Evolutionary conservation across 1,139 yeast genomes (phyloP).

Genomic region (Petasospora rhodanensis): DNA sequence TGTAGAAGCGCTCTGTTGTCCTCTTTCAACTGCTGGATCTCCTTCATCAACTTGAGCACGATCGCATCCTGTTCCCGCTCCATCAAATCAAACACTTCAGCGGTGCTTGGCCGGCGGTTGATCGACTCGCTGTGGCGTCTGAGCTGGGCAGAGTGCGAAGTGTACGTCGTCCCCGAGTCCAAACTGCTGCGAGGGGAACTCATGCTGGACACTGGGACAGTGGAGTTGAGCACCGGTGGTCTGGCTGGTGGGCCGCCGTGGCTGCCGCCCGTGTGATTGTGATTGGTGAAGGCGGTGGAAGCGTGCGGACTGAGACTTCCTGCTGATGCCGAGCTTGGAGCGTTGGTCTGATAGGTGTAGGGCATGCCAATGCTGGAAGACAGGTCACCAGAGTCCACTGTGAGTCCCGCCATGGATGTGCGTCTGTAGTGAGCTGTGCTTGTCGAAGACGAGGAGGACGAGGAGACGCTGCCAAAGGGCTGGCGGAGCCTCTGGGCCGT

Average conservation of each 20-base stretch:
- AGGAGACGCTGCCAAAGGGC: too few relatives aligned
- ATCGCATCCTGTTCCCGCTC: constrained; percentile 69
- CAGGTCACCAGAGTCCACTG: too few relatives aligned
- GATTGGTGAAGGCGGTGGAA: constrained; percentile 1
- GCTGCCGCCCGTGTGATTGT: not conserved
- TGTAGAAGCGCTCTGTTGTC: constrained; percentile 38
- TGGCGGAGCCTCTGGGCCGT: constrained; percentile 11
- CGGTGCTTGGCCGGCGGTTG: constrained; percentile 30
- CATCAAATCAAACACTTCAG: constrained; percentile 56
- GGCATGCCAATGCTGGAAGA: constrained; percentile 21
- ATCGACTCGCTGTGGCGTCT: constrained; percentile 21
- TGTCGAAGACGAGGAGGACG: too few relatives aligned
- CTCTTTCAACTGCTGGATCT: constrained; percentile 46
- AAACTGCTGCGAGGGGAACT: constrained; percentile 21
- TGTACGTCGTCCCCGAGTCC: constrained; percentile 12
- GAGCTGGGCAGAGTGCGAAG: constrained; percentile 7
- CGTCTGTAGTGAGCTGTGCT: constrained; percentile 14
- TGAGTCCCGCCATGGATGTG: constrained; percentile 14
- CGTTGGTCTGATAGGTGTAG: constrained; percentile 9
- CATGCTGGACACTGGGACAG: constrained; percentile 9
- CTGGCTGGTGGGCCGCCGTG: too few relatives aligned
- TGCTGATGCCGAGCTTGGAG: constrained; percentile 1
- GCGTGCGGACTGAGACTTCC: constrained; percentile 7
- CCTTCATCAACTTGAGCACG: constrained; percentile 53
- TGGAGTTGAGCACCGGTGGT: constrained; percentile 7